Evolutionary conservation across 1,139 yeast genomes (phyloP), one percentile per base, ranked within the genome.

Genomic region (Meyerozyma guilliermondii): DNA sequence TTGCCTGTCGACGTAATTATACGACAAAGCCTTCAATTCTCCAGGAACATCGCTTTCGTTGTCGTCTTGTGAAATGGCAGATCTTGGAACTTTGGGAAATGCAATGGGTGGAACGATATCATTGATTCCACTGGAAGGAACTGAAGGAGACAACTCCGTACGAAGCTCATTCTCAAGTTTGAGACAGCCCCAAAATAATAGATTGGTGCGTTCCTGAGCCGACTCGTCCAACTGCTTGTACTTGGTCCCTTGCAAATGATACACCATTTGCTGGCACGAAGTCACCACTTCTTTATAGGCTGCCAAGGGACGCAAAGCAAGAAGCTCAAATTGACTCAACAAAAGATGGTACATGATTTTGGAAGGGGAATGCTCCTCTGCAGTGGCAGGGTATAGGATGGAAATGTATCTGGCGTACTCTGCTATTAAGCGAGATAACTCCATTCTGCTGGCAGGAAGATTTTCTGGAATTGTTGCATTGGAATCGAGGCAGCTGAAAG

Each of bases 141-240:
- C 68, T 43, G 59, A 59, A 6, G 79, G 80, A 7, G 74, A 65
- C 22, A 74, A 52, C 50, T 74, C 78, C 2, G 64, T 63, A 43
- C 74, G 55, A 36, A 73, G 48, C 51, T 74, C 80, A 46, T 74
- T 66, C 48, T 74, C 79, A 35, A 72, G 58, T 50, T 72, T 73
- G 36, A 69, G 54, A 46, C 78, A 71, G 9, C 66, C 63, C 74
- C 78, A 73, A 50, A 68, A 74, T 3, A 71, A 57, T 41, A 29
- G 16, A 34, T 13, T 45, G 41, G 17, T 40, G 39, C 34, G 40
- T 45, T 29, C 22, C 29, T 41, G 26, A 42, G 37, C 20, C 27
- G 43, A 28, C 11, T 16, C 35, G 5, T 35, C 20, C 26, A 27
- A 7, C 9, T 31, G 20, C 11, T 33, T 26, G 14, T 29, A 22